Conservation (phyloP, 2,329 filamentous ascomycete genomes). For the Cladophialophora carrionii region DNA sequence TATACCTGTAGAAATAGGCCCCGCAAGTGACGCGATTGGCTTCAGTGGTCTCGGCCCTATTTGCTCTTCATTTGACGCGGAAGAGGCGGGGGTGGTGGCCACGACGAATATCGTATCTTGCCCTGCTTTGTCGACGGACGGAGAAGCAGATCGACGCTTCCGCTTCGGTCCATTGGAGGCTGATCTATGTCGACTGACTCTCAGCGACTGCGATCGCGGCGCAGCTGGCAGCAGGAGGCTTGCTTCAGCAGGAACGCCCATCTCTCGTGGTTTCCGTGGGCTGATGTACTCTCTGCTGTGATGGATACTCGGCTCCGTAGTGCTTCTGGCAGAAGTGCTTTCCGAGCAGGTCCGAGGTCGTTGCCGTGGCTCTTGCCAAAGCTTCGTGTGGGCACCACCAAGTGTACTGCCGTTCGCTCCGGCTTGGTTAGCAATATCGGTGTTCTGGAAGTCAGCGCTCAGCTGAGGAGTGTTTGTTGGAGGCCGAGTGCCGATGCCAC, state of each 20-base stretch:
- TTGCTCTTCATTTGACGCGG: constrained; percentile 2
- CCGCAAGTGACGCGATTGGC: background rate
- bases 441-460: constrained; percentile 11
- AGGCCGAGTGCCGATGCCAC: constrained; percentile 19
- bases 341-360: constrained; percentile 20
- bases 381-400: background rate
- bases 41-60: background rate
- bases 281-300: constrained; percentile 17
- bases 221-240: background rate
- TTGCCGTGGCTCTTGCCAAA: constrained; percentile 17
- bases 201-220: constrained; percentile 21
- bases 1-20: background rate
- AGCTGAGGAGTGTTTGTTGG: constrained; percentile 33
- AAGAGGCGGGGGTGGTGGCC: constrained; percentile 15
- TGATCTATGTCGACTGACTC: constrained; percentile 24
- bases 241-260: background rate
- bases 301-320: constrained; percentile 9
- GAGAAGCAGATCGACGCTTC: constrained; percentile 28
- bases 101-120: constrained; percentile 14
- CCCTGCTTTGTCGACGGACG: background rate
- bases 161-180: constrained; percentile 34
- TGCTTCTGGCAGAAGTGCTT: constrained; percentile 11
- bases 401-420: background rate
- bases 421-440: background rate
- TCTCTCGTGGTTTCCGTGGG: constrained; percentile 16